These are phyloP conservation scores for Phytophthora pluvialis DNA, from an alignment of 352 stramenopile genomes.

Conservation along the genomic window DNA sequence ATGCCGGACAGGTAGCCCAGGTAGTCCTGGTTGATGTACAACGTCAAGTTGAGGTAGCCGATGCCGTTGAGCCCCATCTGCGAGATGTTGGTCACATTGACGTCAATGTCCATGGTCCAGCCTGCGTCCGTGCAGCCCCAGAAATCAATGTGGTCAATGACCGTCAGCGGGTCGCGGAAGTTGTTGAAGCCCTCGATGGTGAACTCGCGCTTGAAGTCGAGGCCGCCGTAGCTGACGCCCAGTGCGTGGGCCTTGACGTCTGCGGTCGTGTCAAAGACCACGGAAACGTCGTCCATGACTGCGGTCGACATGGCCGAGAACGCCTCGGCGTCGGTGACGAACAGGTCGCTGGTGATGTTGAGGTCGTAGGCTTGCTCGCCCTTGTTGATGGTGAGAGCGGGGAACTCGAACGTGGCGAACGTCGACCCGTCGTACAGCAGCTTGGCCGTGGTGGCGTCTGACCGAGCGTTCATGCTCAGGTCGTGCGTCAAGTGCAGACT, in stretches of 20 bases:
- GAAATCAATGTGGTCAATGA: conserved; percentile 67
- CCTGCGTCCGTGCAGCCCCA: conserved; percentile 41
- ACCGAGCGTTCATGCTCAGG: conserved; percentile 44
- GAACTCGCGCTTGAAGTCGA: conserved; percentile 66
- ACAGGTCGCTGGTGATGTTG: conserved; percentile 39
- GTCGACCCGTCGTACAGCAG: conserved; percentile 49
- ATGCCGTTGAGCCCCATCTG: conserved; percentile 63
- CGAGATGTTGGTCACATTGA: conserved; percentile 60
- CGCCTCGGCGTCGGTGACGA: conserved; percentile 47
- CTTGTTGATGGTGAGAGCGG: conserved; percentile 52
- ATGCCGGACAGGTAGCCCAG: conserved; percentile 59
- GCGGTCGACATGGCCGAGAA: conserved; percentile 53
- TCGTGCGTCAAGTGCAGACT: conserved; percentile 61
- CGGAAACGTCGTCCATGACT: conserved; percentile 45
- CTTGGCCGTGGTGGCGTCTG: conserved; percentile 49
- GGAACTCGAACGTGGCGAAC: conserved; percentile 59
- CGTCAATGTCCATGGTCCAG: conserved; percentile 61
- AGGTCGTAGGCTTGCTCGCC: conserved; percentile 44
- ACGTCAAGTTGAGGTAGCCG: conserved; percentile 68
- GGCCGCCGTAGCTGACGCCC: conserved; percentile 58
- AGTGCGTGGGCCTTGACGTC: conserved; percentile 52
- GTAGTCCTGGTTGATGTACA: conserved; percentile 67
- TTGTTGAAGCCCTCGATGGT: conserved; percentile 60
- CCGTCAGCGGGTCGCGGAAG: conserved; percentile 51
- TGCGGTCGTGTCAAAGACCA: conserved; percentile 53